Conservation (phyloP, 805 yeast genomes). For the Teunomyces barrocoloradensis region DNA sequence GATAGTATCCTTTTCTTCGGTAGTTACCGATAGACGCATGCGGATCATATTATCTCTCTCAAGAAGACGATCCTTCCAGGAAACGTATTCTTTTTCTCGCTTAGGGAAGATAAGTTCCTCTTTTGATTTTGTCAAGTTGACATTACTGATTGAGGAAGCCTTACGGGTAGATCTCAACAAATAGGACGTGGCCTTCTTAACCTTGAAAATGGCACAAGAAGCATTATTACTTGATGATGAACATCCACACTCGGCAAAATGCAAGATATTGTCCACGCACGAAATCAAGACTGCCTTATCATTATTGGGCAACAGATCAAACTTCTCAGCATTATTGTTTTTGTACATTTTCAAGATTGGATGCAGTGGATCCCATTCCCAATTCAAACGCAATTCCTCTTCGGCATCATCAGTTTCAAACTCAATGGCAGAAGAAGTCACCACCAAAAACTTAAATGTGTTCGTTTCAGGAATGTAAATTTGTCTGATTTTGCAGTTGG, state of each 20-base stretch:
- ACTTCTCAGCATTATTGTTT: constrained; percentile 24
- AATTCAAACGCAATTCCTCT: constrained; percentile 72
- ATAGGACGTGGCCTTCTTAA: constrained; percentile 60
- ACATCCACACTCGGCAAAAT: constrained; percentile 65
- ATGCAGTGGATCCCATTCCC: constrained; percentile 87
- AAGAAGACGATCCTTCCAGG: constrained; percentile 36
- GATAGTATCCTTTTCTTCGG: constrained; percentile 12
- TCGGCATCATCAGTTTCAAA: constrained; percentile 39
- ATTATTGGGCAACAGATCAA: constrained; percentile 53
- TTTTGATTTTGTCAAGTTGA: constrained; percentile 33
- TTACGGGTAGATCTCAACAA: constrained; percentile 59
- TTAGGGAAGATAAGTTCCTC: constrained; percentile 37
- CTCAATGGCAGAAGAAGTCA: constrained; percentile 52
- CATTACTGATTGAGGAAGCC: constrained; percentile 38
- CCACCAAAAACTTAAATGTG: constrained; percentile 50
- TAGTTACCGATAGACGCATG: constrained; percentile 18
- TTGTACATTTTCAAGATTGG: constrained; percentile 61
- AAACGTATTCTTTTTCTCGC: constrained; percentile 27
- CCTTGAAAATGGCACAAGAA: constrained; percentile 57
- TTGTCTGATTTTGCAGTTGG: constrained; percentile 67
- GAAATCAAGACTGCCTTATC: constrained; percentile 57
- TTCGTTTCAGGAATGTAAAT: constrained; percentile 40
- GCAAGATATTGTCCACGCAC: constrained; percentile 60
- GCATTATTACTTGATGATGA: constrained; percentile 36
- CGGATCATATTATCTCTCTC: constrained; percentile 28